Evolutionary conservation across 1,139 yeast genomes (phyloP).

Genomic region (Eremothecium coryli): DNA sequence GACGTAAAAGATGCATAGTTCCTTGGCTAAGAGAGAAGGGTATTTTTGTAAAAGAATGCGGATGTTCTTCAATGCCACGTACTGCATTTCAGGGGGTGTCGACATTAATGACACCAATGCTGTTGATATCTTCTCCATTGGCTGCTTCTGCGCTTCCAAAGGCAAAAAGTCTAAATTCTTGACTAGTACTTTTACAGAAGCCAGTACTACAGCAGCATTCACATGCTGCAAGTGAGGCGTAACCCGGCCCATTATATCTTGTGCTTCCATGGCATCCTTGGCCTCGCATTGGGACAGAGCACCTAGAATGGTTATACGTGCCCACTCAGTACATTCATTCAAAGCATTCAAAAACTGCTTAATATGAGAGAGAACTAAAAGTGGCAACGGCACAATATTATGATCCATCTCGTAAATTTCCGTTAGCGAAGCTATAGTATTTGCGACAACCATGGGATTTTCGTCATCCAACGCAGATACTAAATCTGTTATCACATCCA

Average conservation of each 20-base stretch:
- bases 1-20: slow-evolving; percentile 82
- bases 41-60: slow-evolving; percentile 83
- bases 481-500: slow-evolving; percentile 70
- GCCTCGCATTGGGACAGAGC: slow-evolving; percentile 69
- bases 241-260: slow-evolving; percentile 80
- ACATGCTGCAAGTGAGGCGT: slow-evolving; percentile 96
- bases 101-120: slow-evolving; percentile 86
- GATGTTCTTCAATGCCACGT: slow-evolving; percentile 86
- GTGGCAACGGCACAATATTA: slow-evolving; percentile 28
- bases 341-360: slow-evolving; percentile 61
- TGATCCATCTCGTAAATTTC: slow-evolving; percentile 73
- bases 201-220: slow-evolving; percentile 88
- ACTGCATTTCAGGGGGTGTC: slow-evolving; percentile 89
- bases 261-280: slow-evolving; percentile 53
- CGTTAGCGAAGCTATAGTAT: slow-evolving; percentile 76
- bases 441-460: slow-evolving; percentile 96
- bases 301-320: slow-evolving; percentile 79
- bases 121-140: slow-evolving; percentile 72
- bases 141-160: slow-evolving; percentile 36
- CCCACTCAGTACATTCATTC: slow-evolving; percentile 99
- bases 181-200: slow-evolving; percentile 74
- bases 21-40: slow-evolving; percentile 70
- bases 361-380: slow-evolving; percentile 33
- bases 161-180: slow-evolving; percentile 53
- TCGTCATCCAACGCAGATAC: slow-evolving; percentile 69